Evolutionary conservation across 495 filamentous ascomycete genomes (phyloP).

Genomic region (Pseudomonodictys pantanalensis): DNA sequence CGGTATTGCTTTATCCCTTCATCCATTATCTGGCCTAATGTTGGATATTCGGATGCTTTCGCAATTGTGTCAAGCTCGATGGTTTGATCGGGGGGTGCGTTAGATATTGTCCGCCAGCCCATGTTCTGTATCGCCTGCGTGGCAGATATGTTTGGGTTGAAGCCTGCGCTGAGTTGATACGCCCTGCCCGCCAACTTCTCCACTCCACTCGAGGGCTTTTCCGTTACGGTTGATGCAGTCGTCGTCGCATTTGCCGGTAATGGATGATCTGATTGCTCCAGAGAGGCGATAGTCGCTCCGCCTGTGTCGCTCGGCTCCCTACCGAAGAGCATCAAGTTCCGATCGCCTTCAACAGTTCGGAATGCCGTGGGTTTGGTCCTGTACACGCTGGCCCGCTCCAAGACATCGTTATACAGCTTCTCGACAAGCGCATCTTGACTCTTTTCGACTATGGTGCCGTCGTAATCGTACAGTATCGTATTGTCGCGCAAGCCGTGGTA

Average conservation of each 20-base stretch:
- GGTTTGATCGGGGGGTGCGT: slow-evolving; percentile 61
- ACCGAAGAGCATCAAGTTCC: slow-evolving; percentile 76
- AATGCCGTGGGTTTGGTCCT: slow-evolving; percentile 68
- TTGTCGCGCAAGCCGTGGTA: slow-evolving; percentile 83
- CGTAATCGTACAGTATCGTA: slow-evolving; percentile 84
- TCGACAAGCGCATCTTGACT: slow-evolving; percentile 79
- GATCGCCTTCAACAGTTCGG: slow-evolving; percentile 78
- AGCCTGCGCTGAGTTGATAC: slow-evolving; percentile 40
- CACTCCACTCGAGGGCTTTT: slow-evolving; percentile 37
- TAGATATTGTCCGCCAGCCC: slow-evolving; percentile 75
- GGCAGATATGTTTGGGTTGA: slow-evolving; percentile 46
- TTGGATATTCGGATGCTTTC: slow-evolving; percentile 59
- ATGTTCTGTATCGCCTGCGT: slow-evolving; percentile 64
- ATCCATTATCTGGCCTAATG: slow-evolving; percentile 84
- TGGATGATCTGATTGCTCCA: slow-evolving; percentile 58
- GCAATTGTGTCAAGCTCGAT: slow-evolving; percentile 69
- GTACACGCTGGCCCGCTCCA: slow-evolving; percentile 85
- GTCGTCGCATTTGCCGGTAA: slow-evolving; percentile 39
- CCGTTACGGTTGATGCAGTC: slow-evolving; percentile 33
- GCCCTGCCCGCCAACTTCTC: slow-evolving; percentile 48
- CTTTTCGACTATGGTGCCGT: slow-evolving; percentile 76
- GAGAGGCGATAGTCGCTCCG: slow-evolving; percentile 65
- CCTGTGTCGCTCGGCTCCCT: slow-evolving; percentile 71
- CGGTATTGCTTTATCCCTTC: slow-evolving; percentile 85
- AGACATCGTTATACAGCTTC: slow-evolving; percentile 86